Evolutionary conservation across 2,329 filamentous ascomycete genomes (phyloP).

Genomic region (Aspergillus sp.): DNA sequence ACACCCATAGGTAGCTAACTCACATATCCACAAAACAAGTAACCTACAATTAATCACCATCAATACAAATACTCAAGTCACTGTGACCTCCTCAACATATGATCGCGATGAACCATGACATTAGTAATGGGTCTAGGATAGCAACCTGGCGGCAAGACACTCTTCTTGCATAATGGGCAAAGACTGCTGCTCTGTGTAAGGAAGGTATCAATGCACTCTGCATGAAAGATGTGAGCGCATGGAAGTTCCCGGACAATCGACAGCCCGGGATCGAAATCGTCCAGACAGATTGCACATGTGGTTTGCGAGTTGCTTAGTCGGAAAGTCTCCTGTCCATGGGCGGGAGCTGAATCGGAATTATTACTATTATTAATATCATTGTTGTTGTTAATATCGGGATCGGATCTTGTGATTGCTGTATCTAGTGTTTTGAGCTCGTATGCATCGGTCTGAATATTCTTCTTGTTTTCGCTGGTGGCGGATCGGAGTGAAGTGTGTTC

Average conservation of each 20-base stretch:
- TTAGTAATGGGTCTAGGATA: constrained; percentile 70
- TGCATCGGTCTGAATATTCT: neutral
- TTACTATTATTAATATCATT: too few relatives aligned
- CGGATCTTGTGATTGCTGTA: neutral
- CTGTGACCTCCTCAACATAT: constrained; percentile 51
- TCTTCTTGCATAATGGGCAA: constrained; percentile 86
- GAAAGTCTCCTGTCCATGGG: neutral
- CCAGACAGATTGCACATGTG: constrained; percentile 84
- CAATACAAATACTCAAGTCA: neutral
- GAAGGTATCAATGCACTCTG: constrained; percentile 85
- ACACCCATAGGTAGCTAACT: too few relatives aligned
- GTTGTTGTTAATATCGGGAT: neutral
- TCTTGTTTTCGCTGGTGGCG: neutral
- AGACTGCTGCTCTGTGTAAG: constrained; percentile 73
- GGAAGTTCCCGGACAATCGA: constrained; percentile 79
- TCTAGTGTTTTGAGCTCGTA: neutral
- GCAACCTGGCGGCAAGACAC: constrained; percentile 66
- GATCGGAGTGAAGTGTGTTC: neutral
- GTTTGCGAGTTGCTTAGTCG: constrained; percentile 61
- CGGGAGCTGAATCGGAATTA: too few relatives aligned
- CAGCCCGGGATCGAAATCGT: constrained; percentile 65
- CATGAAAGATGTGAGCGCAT: constrained; percentile 90
- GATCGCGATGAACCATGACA: constrained; percentile 77
- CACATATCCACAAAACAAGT: too few relatives aligned
- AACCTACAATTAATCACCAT: too few relatives aligned